phyloP scores from a whole-genome alignment of 441 rosid species.

The Populus hybrid region DNA sequence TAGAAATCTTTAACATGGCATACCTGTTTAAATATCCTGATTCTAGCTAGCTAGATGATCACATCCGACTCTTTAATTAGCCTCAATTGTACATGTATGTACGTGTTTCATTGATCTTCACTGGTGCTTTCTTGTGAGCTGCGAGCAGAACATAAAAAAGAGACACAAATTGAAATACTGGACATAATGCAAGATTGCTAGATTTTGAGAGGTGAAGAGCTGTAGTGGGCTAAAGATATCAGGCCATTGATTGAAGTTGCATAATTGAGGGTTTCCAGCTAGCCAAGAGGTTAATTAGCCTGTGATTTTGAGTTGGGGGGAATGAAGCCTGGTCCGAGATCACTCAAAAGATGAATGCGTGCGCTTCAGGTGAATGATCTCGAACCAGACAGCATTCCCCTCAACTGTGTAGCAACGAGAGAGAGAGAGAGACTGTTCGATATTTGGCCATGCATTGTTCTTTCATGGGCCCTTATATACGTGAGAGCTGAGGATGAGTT shows the following conservation, averaged over 20 bases:
- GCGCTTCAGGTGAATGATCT: slow-evolving; percentile 41
- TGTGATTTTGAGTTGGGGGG: slow-evolving; percentile 47
- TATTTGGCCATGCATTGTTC: slow-evolving; percentile 35
- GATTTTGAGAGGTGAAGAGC: not conserved
- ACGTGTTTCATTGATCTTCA: slow-evolving; percentile 1
- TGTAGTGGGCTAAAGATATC: not conserved
- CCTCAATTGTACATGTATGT: not conserved
- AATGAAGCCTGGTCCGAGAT: slow-evolving; percentile 99
- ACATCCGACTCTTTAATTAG: not conserved
- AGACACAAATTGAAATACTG: not conserved
- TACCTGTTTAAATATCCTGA: not conserved
- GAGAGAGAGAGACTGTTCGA: slow-evolving; percentile 15
- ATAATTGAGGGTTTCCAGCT: not conserved
- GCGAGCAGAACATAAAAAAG: not conserved
- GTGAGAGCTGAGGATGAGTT: slow-evolving; percentile 18
- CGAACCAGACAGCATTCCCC: slow-evolving; percentile 95
- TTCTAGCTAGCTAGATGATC: not conserved
- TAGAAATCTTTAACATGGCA: not conserved
- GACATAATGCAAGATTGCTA: not conserved
- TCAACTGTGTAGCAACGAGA: slow-evolving; percentile 34
- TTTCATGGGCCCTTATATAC: slow-evolving; percentile 41
- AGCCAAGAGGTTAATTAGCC: not conserved
- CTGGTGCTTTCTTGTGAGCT: not conserved
- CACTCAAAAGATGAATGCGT: slow-evolving; percentile 24
- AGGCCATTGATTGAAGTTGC: not conserved